Evolutionary conservation across 2,329 filamentous ascomycete species (phyloP), one percentile per base, ranked within the genome.

Genomic region (Calonectria fujianensis): DNA sequence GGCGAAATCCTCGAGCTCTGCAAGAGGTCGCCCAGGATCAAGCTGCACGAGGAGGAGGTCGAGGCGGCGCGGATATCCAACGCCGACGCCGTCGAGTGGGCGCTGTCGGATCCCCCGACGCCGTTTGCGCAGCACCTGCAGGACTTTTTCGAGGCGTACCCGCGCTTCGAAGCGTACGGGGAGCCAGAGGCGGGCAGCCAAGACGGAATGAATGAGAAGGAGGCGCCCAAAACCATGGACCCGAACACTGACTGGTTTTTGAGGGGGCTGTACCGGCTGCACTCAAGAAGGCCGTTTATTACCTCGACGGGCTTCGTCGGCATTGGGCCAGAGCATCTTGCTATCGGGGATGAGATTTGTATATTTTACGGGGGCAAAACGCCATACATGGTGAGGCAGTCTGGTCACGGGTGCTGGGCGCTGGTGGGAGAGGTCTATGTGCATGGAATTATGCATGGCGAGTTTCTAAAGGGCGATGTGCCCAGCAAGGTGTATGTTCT

Each of bases 371-470:
- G 71, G 8, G 57, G 18, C 41, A 54, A 69, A 5, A 48, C 48
- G 20, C 65, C 71, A 1, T 64, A 51, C 18, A 1, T 69, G 3
- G 24, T 73, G 8, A 31, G 71, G 29, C 65, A 54, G 9, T 18
- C n/a, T 2, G 29, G 39, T 6, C 20, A 71, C 29, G 68, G 61
- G 18, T 50, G 41, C 4, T 74, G 63, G 54, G 18, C n/a, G 1
- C 29, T 74, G 5, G 54, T 74, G 27, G 72, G 72, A 9, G 72
- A 74, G 41, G 41, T 52, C 2, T 74, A 63, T 35, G 72, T 74
- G 3, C 72, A 74, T n/a, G 72, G 72, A 5, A 71, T 71, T 8
- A 74, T 74, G 72, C 41, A 41, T 32, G 72, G 72, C 1, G 72
- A 74, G 61, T 20, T 67, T 27, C 1, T 70, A 2, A 70, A 74